Base-by-base conservation (phyloP, 805 yeast genomes). In the Blastobotrys terrestris region DNA sequence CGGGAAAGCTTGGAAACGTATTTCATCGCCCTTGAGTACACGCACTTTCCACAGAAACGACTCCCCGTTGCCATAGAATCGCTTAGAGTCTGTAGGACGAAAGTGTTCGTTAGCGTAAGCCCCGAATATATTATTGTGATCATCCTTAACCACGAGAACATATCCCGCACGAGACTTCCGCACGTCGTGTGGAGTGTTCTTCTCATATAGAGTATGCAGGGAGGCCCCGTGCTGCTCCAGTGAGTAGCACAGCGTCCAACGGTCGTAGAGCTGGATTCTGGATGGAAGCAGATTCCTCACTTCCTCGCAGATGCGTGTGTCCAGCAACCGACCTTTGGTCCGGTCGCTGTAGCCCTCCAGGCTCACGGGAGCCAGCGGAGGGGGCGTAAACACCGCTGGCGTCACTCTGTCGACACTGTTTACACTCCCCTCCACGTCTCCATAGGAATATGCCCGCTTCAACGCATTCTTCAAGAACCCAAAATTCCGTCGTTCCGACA, bases 161-260 rank as follows among this genome's bases (percentile, higher is more conserved):
- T 87, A 92, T 0, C 97, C 97, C 18, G 74, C 74, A 51, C 77
- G 71, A 50, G 72, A 74, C 18, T 49, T 40, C n/a, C 46, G 35
- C 20, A 31, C 45, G 16, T 40, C 21, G 35, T 26, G 35, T 71
- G 77, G 53, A 75, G 65, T 50, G 49, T 51, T 35, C 60, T 60
- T 54, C 55, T 43, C 49, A 48, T 91, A 92, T 15, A 94, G 68
- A 0, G 98, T 90, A 53, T 78, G 81, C 51, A 92, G 67, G 0
- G 96, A 87, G 0, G 95, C 84, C 0, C 99, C 99, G 65, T 90
- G 87, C 67, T 89, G 97, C 60, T 91, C 97, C 55, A 88, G 69
- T n/a, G 94, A 84, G 65, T 91, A 92, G 2, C 83, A 67, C 48
- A 94, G 67, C 3, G 76, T 68, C 99, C 98, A 94, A 3, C 77